A percentile compares a stretch with the other conserved stretches of the same genome.
Evolutionary conservation across 1,284 basidiomycete genomes (phyloP).

Genomic region (Porodaedalea pini): DNA sequence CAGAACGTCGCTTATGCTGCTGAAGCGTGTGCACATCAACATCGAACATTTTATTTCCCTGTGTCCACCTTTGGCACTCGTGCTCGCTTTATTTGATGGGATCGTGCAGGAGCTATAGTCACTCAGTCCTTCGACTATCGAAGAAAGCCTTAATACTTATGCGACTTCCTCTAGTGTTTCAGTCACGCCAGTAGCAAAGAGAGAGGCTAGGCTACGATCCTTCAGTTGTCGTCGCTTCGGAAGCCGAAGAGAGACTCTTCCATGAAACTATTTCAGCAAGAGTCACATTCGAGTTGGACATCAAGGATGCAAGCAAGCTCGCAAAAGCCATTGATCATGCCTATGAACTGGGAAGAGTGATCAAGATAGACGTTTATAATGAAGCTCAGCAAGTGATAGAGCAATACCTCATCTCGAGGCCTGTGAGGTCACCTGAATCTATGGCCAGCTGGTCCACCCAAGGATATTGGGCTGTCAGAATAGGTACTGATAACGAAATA

Average conservation of each 20-base stretch:
- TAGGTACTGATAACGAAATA: conserved; percentile 20
- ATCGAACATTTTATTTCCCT: not conserved
- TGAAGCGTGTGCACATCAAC: not conserved
- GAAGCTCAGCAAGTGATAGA: not conserved
- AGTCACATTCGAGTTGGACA: not conserved
- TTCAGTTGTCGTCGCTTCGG: not conserved
- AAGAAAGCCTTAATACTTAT: not conserved
- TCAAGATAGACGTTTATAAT: not conserved
- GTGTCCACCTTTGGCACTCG: not conserved
- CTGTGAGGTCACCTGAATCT: not conserved
- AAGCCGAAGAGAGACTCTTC: not conserved
- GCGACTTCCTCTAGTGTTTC: not conserved
- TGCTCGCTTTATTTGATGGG: not conserved
- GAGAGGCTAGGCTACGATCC: not conserved
- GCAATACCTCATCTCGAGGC: not conserved
- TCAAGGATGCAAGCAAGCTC: not conserved
- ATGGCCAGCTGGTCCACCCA: not conserved
- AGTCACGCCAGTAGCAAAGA: not conserved
- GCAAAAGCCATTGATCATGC: not conserved
- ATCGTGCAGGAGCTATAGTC: not conserved
- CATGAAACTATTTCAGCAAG: not conserved
- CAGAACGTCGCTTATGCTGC: not conserved
- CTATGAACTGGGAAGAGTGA: not conserved
- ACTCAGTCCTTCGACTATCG: not conserved
- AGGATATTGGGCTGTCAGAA: not conserved